phyloP scores from a whole-genome alignment of 768 basidiomycete genomes.

The Hirschioporus abietinus region DNA sequence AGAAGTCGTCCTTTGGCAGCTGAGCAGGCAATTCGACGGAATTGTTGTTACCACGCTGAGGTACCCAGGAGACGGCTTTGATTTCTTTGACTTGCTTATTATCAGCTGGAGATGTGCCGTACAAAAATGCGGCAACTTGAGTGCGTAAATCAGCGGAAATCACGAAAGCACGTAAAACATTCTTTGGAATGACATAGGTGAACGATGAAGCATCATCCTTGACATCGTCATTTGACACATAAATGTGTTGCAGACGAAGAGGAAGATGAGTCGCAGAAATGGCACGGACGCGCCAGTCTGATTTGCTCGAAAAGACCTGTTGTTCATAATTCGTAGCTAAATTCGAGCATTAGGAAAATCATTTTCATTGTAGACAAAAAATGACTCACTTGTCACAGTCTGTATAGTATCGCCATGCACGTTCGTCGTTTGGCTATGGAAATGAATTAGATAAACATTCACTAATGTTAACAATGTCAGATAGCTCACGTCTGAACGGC shows the following conservation, averaged over 20 bases:
- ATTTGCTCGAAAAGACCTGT: slow-evolving; percentile 98
- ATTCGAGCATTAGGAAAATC: slow-evolving; percentile 9
- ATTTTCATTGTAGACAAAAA: background rate
- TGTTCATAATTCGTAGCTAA: slow-evolving; percentile 95
- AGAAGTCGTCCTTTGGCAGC: slow-evolving; percentile 90
- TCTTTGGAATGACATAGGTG: slow-evolving; percentile 97
- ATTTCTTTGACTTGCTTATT: slow-evolving; percentile 99
- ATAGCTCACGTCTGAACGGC: slow-evolving; percentile 78
- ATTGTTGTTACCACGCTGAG: slow-evolving; percentile 94
- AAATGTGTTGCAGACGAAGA: slow-evolving; percentile 95
- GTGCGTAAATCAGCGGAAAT: slow-evolving; percentile 91
- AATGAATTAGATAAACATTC: slow-evolving; percentile 11
- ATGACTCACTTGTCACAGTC: slow-evolving; percentile 76
- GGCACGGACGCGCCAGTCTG: slow-evolving; percentile 98
- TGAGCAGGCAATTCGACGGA: slow-evolving; percentile 86
- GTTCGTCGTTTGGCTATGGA: slow-evolving; percentile 83
- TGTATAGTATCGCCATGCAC: slow-evolving; percentile 95
- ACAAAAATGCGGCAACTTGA: slow-evolving; percentile 91
- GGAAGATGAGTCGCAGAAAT: slow-evolving; percentile 96
- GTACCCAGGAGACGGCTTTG: slow-evolving; percentile 96
- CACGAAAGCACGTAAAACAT: slow-evolving; percentile 91
- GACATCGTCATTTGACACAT: slow-evolving; percentile 98
- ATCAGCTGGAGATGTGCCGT: slow-evolving; percentile 89
- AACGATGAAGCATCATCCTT: slow-evolving; percentile 94
- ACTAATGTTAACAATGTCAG: background rate